A percentile compares a stretch with the other conserved stretches of the same genome.
Evolutionary conservation across 2,329 filamentous ascomycete species (phyloP).

Genomic region (Hysterium pulicare): DNA sequence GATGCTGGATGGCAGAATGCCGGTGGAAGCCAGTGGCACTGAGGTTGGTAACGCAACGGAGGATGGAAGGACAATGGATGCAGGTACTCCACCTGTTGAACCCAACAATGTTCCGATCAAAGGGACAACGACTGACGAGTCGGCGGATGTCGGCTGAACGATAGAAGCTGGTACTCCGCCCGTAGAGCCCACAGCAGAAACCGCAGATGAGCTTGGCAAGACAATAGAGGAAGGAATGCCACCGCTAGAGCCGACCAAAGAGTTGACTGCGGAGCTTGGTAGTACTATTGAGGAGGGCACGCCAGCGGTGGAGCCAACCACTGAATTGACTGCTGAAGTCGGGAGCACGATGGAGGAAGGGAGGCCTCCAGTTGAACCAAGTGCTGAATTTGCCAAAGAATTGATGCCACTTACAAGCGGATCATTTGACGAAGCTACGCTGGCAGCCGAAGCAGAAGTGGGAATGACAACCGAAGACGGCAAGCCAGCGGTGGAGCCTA

Average conservation of each 20-base stretch:
- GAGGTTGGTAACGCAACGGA: background rate
- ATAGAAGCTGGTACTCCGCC: constrained; percentile 21
- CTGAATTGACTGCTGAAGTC: background rate
- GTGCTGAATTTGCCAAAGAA: background rate
- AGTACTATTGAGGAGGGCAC: constrained; percentile 6
- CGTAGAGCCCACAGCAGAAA: constrained; percentile 16
- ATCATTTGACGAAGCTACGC: constrained; percentile 7
- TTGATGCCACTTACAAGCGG: constrained; percentile 7
- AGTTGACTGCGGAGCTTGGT: background rate
- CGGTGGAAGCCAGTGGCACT: constrained; percentile 5
- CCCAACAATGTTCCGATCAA: background rate
- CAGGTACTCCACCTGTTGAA: constrained; percentile 11
- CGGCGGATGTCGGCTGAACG: constrained; percentile 17
- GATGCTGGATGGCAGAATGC: constrained; percentile 4
- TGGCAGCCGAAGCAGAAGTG: background rate
- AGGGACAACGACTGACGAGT: background rate
- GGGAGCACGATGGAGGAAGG: constrained; percentile 8
- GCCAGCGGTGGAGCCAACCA: constrained; percentile 7
- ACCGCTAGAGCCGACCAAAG: background rate
- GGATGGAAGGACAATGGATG: constrained; percentile 3
- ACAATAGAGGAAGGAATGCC: constrained; percentile 1
- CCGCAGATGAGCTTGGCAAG: constrained; percentile 4
- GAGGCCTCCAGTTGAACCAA: background rate
- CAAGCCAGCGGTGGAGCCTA: constrained; percentile 3
- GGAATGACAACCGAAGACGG: constrained; percentile 4